Base-by-base conservation (phyloP, 2,329 filamentous ascomycete genomes). In the Dissoconium aciculare region DNA sequence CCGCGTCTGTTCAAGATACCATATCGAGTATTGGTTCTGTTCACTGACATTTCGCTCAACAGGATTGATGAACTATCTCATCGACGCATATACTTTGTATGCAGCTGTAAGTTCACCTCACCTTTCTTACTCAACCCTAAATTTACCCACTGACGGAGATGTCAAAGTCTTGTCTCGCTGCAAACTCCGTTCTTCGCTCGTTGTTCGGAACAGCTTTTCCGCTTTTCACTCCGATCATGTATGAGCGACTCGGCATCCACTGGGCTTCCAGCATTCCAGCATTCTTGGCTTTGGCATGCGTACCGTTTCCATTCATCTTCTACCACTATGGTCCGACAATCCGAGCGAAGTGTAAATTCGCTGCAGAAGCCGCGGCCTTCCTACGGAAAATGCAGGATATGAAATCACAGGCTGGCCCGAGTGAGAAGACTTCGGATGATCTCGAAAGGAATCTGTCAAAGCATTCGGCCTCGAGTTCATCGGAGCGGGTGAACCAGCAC, bases 161-260 rank as follows among this genome's bases (percentile, higher is more conserved):
- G 8, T 27, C 26, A 11, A 8, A 11, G 1, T 80, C 74, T 0
- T 77, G 75, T 0, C 60, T 84, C 6, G 79, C 79, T 3, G 77
- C 76, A 27, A 81, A 85, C 55, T 79, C 79, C 1, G 78, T 89
- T 48, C 58, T 89, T 19, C 74, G 82, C 42, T 84, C 78, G 0
- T 60, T 83, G 5, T 77, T 74, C 38, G 82, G 79, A 39, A 78
- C 79, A 2, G 74, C 67, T 1, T 89, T 89, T 61, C 82, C 82
- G 1, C 65, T 89, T 2, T 89, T 87, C 51, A 71, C 78, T 0
- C 66, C 62, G 2, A 73, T 80, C 46, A 81, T 64, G 60, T 64
- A 23, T 23, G 19, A 8, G 8, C 8, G n/a, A 8, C 19, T 23
- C 19, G 19, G 78, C 28, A 73, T 78, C 33, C 77, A 83, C 57